phyloP scores from a whole-genome alignment of 495 filamentous ascomycete species.

The Aspergillus taichungensis region DNA sequence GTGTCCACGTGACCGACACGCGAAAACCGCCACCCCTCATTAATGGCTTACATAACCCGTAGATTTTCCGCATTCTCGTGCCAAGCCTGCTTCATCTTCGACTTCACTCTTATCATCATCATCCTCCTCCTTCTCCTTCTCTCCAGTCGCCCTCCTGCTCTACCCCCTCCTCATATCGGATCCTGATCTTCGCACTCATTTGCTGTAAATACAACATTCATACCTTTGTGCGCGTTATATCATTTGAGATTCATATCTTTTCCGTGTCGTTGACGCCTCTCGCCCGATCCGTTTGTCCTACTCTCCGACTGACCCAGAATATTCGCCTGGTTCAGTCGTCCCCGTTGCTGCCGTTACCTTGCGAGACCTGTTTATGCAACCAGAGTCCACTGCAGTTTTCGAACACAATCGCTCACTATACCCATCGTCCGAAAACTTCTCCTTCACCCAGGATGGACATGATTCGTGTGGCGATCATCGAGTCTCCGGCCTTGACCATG shows the following conservation, averaged over 20 bases:
- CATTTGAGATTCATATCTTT: background rate
- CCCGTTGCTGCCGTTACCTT: constrained; percentile 22
- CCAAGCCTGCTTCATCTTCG: too few species aligned
- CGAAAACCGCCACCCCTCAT: too few species aligned
- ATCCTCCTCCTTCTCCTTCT: too few species aligned
- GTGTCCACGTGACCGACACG: too few species aligned
- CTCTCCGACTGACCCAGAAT: constrained; percentile 35
- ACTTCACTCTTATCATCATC: too few species aligned
- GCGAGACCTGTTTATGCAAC: constrained; percentile 77
- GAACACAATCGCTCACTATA: constrained; percentile 41
- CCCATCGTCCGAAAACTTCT: constrained; percentile 30
- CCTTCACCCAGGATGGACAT: constrained; percentile 70
- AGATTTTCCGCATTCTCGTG: too few species aligned
- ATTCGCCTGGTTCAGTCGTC: constrained; percentile 60
- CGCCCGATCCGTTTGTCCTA: background rate
- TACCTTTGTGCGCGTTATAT: background rate
- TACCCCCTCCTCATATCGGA: too few species aligned
- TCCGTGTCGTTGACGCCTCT: background rate
- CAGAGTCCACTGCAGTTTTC: constrained; percentile 58
- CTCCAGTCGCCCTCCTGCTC: too few species aligned
- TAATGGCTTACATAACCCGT: too few species aligned
- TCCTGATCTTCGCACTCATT: too few species aligned
- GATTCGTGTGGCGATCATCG: constrained; percentile 33
- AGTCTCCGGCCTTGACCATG: constrained; percentile 27
- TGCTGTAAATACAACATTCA: too few species aligned